Evolutionary conservation across 1,284 basidiomycete species (phyloP), one percentile per base, ranked within the genome.

Genomic region (Bjerkandera adusta): DNA sequence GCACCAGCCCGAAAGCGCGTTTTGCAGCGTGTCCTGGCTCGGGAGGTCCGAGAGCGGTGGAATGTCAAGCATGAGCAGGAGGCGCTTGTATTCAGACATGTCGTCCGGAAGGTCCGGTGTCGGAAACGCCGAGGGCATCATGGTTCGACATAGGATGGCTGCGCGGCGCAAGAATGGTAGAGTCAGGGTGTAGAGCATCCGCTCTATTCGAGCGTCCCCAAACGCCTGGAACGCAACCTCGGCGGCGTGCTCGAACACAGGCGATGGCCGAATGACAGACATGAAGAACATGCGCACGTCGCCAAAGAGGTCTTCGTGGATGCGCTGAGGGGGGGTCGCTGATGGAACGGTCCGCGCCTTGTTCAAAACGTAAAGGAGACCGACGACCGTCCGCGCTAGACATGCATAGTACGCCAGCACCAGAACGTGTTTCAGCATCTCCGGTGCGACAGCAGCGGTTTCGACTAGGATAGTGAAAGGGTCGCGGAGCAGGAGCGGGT

Each of bases 131-230:
- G 68, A 72, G 6, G 79, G 88, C 50, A 89, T 74, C 16, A 93
- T 73, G 1, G 90, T 81, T 11, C 88, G 84, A 54, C 86, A 91
- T 7, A 98, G 75, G 32, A 97, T 90, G 5, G 92, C 85, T 0
- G 90, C 90, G 4, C 90, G 82, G 29, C 95, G 85, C n/a, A 98
- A 77, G 75, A 97, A 97, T 1, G 94, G 94, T 5, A 99, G 72
- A 0, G 92, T 95, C 67, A 95, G 92, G 1, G 83, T 77, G 63
- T 96, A 95, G 37, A 98, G 69, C 41, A 96, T 69, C 66, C 89
- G 92, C 60, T 94, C 89, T 44, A 98, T 84, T 21, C 83, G 73
- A 2, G 82, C 82, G 57, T 90, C 84, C 43, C 88, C 88, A 57
- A 88, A 89, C 5, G 81, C 78, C 42, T 86, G 82, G 40, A 90